Evolutionary conservation across 768 basidiomycete genomes (phyloP).

Genomic region (Panaeolus papilionaceus): DNA sequence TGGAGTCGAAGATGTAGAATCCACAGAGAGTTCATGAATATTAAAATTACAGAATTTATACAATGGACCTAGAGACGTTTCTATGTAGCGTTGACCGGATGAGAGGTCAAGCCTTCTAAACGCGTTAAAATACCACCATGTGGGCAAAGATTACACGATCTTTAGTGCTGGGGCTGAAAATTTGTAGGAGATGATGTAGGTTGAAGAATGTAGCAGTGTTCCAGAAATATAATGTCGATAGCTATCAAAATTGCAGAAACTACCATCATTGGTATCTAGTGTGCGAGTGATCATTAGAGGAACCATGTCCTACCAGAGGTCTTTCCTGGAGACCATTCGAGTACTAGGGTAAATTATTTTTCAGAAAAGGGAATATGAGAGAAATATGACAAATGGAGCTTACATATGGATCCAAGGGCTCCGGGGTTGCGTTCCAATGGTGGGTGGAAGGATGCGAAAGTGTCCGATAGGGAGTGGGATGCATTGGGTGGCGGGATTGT

Average conservation of each 20-base stretch:
- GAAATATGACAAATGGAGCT: slow-evolving; percentile 32
- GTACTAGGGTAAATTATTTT: slow-evolving; percentile 23
- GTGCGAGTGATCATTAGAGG: slow-evolving; percentile 44
- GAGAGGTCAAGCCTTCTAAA: slow-evolving; percentile 2
- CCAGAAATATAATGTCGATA: slow-evolving; percentile 18
- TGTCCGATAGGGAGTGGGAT: slow-evolving; percentile 46
- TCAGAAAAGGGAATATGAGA: slow-evolving; percentile 17
- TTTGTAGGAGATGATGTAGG: slow-evolving; percentile 9
- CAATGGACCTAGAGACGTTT: slow-evolving; percentile 13
- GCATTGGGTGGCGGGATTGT: slow-evolving; percentile 1
- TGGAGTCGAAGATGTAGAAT: too few species aligned
- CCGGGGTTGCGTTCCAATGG: slow-evolving; percentile 63
- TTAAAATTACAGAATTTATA: slow-evolving; percentile 14
- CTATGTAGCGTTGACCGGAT: slow-evolving; percentile 7
- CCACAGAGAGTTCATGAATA: slow-evolving; percentile 4
- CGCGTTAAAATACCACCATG: slow-evolving; percentile 15
- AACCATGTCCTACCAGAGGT: slow-evolving; percentile 43
- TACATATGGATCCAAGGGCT: slow-evolving; percentile 72
- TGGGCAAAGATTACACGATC: slow-evolving; percentile 11
- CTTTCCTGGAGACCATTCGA: slow-evolving; percentile 37
- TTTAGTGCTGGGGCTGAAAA: slow-evolving; percentile 5
- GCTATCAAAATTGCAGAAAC: slow-evolving; percentile 19
- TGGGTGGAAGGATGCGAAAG: slow-evolving; percentile 54
- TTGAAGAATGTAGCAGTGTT: slow-evolving; percentile 14
- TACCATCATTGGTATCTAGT: slow-evolving; percentile 48